A percentile compares a stretch with the other conserved stretches of the same genome.
Conservation (phyloP, 2,329 filamentous ascomycete species). For the Pseudocercospora fuligena region DNA sequence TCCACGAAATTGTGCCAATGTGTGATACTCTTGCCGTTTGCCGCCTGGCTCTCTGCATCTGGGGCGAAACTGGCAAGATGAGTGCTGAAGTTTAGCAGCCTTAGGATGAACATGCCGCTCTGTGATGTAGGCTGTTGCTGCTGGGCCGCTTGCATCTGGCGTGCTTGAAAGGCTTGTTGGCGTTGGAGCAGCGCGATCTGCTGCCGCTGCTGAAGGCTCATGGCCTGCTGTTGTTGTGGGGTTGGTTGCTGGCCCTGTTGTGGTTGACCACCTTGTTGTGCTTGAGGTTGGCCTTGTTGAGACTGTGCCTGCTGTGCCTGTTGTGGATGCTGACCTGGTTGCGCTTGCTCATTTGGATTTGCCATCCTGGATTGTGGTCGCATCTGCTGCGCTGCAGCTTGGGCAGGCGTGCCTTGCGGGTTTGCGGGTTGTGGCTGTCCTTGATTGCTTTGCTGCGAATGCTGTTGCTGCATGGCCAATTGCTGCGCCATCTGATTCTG, state of each 20-base stretch:
- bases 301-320: constrained; percentile 34
- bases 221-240: constrained; percentile 40
- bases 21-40: constrained; percentile 67
- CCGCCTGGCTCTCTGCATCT: constrained; percentile 39
- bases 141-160: constrained; percentile 35
- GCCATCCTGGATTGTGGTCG: constrained; percentile 46
- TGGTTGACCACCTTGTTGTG: constrained; percentile 40
- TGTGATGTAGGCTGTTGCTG: constrained; percentile 36
- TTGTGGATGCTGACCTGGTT: constrained; percentile 37
- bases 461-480: constrained; percentile 53
- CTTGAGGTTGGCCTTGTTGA: constrained; percentile 46
- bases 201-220: constrained; percentile 34
- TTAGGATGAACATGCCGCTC: constrained; percentile 53
- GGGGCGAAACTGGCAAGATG: constrained; percentile 58
- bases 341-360: constrained; percentile 39
- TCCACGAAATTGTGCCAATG: constrained; percentile 83
- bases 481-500: constrained; percentile 49
- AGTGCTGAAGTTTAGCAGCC: constrained; percentile 62
- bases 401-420: constrained; percentile 42
- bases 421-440: constrained; percentile 49
- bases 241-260: constrained; percentile 50
- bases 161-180: constrained; percentile 36
- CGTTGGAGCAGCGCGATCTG: constrained; percentile 37
- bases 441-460: constrained; percentile 55
- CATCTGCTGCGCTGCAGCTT: constrained; percentile 42